Evolutionary conservation across 2,329 filamentous ascomycete species (phyloP), one percentile per base, ranked within the genome.

Genomic region (Whalleya microplaca): DNA sequence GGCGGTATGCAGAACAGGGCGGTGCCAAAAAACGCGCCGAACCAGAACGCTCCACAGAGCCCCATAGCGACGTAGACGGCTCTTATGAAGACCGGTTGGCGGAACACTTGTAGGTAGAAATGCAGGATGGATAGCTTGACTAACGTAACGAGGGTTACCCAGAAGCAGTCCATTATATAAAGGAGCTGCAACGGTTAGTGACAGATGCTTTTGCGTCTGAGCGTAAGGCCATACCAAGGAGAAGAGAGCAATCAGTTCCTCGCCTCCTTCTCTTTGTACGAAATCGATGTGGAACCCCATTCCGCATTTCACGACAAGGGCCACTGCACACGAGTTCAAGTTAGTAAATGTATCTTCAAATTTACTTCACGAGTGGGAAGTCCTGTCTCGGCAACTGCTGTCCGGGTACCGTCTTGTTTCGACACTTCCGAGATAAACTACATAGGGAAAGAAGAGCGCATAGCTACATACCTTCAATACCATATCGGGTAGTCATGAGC

Each of bases 81-180:
- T 6, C 45, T 44, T 21, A 48, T 20, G 45, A 61, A 57, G 16
- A 21, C 43, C 12, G 40, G 45, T n/a, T 46, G 27, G 9, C 44
- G 53, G 48, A 61, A 58, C 18, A 55, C 51, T 18, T 21, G 37
- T 16, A 48, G 16, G 44, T 62, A 66, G 43, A 66, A 61, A 12
- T 63, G 55, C 3, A 65, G 47, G 14, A 60, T 59, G 2, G 62
- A 64, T 21, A 56, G n/a, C 27, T 66, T 66, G 2, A 63, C 45
- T 16, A 60, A 32, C 12, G 55, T 43, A 1, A 64, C 44, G 12
- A 57, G 29, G 2, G 51, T 53, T 2, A 56, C 20, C 41, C 45
- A 63, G 18, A 59, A 29, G 19, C 61, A 27, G 45, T 63, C 61
- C 37, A 55, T 43, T 2, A 42, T 29, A 20, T 48, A 51, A 14